Percentiles rank a stretch among this genome's conserved stretches.
These are phyloP conservation scores for Pseudogymnoascus sp. DNA, from an alignment of 2,329 filamentous ascomycete species.

Conservation along the genomic window DNA sequence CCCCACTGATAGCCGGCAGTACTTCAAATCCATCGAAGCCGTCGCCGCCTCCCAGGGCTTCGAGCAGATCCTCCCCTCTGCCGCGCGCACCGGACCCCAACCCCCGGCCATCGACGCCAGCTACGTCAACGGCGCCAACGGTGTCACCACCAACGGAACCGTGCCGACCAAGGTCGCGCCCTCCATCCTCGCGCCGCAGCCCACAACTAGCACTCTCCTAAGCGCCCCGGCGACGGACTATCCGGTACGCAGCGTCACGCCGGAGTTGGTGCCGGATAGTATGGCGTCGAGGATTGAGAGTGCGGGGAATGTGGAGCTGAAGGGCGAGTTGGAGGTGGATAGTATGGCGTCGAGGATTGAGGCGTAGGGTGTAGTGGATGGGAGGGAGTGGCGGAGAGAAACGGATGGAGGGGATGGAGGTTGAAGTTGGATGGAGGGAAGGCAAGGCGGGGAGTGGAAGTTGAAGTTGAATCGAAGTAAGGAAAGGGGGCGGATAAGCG, in stretches of 20 bases:
- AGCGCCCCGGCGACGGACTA: slow-evolving; percentile 49
- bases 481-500: background rate
- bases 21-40: slow-evolving; percentile 65
- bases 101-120: slow-evolving; percentile 17
- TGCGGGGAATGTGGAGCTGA: slow-evolving; percentile 28
- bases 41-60: slow-evolving; percentile 50
- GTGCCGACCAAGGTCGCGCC: slow-evolving; percentile 20
- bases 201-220: slow-evolving; percentile 47
- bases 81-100: slow-evolving; percentile 44
- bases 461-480: too few relatives aligned
- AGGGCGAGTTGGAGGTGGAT: slow-evolving; percentile 54
- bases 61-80: slow-evolving; percentile 50
- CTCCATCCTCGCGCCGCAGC: slow-evolving; percentile 46
- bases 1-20: slow-evolving; percentile 33
- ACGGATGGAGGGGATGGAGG: slow-evolving; percentile 35
- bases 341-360: slow-evolving; percentile 36
- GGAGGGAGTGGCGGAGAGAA: too few relatives aligned
- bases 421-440: slow-evolving; percentile 29
- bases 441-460: background rate
- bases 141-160: slow-evolving; percentile 15
- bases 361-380: slow-evolving; percentile 29
- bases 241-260: slow-evolving; percentile 47
- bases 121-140: slow-evolving; percentile 17
- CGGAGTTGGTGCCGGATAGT: slow-evolving; percentile 54
- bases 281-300: slow-evolving; percentile 32